Conservation (phyloP, 805 yeast species). For the Saccharomycodes ludwigii region DNA sequence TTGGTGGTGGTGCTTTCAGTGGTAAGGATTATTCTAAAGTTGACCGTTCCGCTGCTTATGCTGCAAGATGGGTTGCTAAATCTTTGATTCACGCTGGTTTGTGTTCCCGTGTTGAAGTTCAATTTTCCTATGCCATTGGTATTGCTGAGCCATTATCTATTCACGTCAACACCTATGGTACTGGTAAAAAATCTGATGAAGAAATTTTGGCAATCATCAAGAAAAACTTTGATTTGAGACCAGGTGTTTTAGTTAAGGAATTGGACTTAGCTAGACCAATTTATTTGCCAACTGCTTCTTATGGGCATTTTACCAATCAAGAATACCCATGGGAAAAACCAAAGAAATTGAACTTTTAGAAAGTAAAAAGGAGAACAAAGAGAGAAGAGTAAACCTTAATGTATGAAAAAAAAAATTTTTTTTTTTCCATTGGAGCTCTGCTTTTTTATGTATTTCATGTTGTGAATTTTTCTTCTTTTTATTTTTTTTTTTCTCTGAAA, state of each 20-base stretch:
- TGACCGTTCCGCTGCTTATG: conserved; percentile 99
- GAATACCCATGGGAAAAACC: conserved; percentile 98
- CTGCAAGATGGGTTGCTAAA: conserved; percentile 99
- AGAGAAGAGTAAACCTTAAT: too few species aligned
- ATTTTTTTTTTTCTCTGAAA: too few species aligned
- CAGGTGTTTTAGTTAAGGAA: conserved; percentile 96
- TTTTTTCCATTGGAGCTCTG: too few species aligned
- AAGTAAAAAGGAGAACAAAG: conserved; percentile 1
- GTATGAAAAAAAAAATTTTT: too few species aligned
- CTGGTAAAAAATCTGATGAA: conserved; percentile 78
- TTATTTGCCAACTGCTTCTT: conserved; percentile 96
- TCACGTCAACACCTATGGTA: conserved; percentile 96
- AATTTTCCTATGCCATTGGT: conserved; percentile 99
- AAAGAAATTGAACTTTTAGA: conserved; percentile 55
- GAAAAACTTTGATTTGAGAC: conserved; percentile 96
- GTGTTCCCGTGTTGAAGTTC: conserved; percentile 95
- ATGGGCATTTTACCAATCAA: conserved; percentile 99
- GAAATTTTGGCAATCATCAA: conserved; percentile 86
- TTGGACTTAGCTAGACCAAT: conserved; percentile 98
- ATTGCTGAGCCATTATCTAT: conserved; percentile 98
- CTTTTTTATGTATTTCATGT: too few species aligned
- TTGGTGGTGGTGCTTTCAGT: conserved; percentile 99
- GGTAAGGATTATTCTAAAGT: conserved; percentile 99
- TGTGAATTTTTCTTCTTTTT: too few species aligned
- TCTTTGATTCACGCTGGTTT: conserved; percentile 90